A percentile compares a stretch with the other conserved stretches of the same genome.
These are phyloP conservation scores for Corynespora cassiicola DNA, from an alignment of 2,329 filamentous ascomycete genomes.

Conservation along the genomic window DNA sequence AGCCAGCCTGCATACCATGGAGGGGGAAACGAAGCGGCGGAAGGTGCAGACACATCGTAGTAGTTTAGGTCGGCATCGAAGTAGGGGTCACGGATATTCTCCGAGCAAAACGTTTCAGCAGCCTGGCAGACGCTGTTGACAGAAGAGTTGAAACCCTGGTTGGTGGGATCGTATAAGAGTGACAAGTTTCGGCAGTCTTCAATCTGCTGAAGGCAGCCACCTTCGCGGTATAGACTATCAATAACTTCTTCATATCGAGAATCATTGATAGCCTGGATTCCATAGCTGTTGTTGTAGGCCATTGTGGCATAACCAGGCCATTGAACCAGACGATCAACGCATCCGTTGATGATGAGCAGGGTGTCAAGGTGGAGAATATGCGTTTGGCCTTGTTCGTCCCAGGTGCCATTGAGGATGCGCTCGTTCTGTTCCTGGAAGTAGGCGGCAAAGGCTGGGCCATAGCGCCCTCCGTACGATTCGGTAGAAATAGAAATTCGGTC, in stretches of 20 bases:
- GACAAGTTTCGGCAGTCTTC: constrained; percentile 57
- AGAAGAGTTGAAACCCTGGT: constrained; percentile 44
- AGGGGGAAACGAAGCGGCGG: constrained; percentile 48
- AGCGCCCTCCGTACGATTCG: constrained; percentile 63
- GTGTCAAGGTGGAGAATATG: constrained; percentile 55
- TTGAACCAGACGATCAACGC: constrained; percentile 59
- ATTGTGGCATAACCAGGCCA: constrained; percentile 57
- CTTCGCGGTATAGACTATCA: constrained; percentile 51
- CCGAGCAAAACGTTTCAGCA: constrained; percentile 55
- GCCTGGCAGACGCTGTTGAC: constrained; percentile 51
- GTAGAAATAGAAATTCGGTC: constrained; percentile 60
- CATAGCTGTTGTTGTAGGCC: constrained; percentile 66
- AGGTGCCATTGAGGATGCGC: constrained; percentile 52
- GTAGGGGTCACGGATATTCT: constrained; percentile 55
- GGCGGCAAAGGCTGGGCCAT: constrained; percentile 62
- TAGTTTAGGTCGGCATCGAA: constrained; percentile 55
- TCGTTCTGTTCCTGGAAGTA: constrained; percentile 66
- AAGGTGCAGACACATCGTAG: constrained; percentile 63
- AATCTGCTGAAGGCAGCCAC: constrained; percentile 63
- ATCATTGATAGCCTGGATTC: constrained; percentile 58
- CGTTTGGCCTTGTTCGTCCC: constrained; percentile 39
- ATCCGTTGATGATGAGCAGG: constrained; percentile 63
- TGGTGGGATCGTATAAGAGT: constrained; percentile 56
- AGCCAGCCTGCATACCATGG: constrained; percentile 62
- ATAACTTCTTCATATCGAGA: constrained; percentile 55